A percentile compares a stretch with the other conserved stretches of the same genome.
phyloP scores from a whole-genome alignment of 768 basidiomycete genomes.

The Naganishia friedmannii region DNA sequence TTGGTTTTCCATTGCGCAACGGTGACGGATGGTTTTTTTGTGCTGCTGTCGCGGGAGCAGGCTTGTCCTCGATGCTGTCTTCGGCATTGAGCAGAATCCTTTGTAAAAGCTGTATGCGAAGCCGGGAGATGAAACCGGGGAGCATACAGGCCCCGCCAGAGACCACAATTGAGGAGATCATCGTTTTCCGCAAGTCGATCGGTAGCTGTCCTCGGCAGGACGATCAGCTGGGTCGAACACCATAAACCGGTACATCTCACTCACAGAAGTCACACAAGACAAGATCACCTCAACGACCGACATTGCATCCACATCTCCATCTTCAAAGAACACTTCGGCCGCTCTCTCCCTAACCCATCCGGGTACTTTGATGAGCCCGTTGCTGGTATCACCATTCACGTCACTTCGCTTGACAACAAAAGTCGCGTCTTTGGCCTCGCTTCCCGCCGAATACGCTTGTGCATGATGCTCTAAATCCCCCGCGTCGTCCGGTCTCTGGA shows the following conservation, averaged over 20 bases:
- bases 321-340: slow-evolving; percentile 84
- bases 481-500: neutral
- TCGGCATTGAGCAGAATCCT: slow-evolving; percentile 55
- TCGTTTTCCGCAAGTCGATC: slow-evolving; percentile 78
- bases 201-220: slow-evolving; percentile 62
- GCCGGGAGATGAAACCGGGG: slow-evolving; percentile 84
- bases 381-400: slow-evolving; percentile 56
- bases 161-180: slow-evolving; percentile 79
- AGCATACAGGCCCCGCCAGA: slow-evolving; percentile 86
- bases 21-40: neutral
- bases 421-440: slow-evolving; percentile 10
- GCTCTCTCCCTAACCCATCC: slow-evolving; percentile 93
- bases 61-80: neutral
- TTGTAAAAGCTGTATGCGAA: slow-evolving; percentile 73
- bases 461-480: slow-evolving; percentile 5
- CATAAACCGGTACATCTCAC: neutral
- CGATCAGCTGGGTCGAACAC: neutral
- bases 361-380: slow-evolving; percentile 69
- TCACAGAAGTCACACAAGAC: slow-evolving; percentile 7
- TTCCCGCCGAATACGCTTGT: neutral
- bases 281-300: slow-evolving; percentile 79
- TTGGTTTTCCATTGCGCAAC: slow-evolving; percentile 31
- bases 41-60: neutral
- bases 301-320: slow-evolving; percentile 80
- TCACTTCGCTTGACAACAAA: neutral